A percentile compares a stretch with the other conserved stretches of the same genome.
Evolutionary conservation across 169 alveolate genomes (phyloP).

Genomic region (Babesia bigemina): DNA sequence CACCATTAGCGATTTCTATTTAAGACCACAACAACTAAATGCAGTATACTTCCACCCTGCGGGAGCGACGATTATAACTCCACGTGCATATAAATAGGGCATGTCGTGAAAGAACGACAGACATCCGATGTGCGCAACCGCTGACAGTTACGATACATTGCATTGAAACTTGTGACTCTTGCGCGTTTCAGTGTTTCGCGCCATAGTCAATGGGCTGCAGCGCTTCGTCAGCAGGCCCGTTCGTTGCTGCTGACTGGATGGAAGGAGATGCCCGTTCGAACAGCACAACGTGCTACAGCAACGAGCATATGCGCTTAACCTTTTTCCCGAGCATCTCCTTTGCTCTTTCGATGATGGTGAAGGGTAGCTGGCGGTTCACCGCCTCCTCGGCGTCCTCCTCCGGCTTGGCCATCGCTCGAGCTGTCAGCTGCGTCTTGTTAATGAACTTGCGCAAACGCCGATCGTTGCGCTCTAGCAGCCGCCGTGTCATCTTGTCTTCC

Average conservation of each 20-base stretch:
- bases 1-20: no score
- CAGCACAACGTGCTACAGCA: slow-evolving; percentile 10
- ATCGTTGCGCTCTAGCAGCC: slow-evolving; percentile 44
- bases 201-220: no score
- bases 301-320: slow-evolving; percentile 61
- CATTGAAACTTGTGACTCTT: not conserved
- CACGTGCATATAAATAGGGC: no score
- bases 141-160: not conserved
- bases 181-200: not conserved
- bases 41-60: no score
- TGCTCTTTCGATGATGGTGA: slow-evolving; percentile 15
- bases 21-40: no score
- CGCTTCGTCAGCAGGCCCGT: no score
- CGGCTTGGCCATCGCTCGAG: slow-evolving; percentile 19
- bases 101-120: not conserved
- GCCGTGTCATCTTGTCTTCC: slow-evolving; percentile 34
- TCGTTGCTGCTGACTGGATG: no score
- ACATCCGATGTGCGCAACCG: not conserved
- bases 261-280: no score
- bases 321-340: slow-evolving; percentile 19
- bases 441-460: slow-evolving; percentile 41
- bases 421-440: slow-evolving; percentile 34
- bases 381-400: slow-evolving; percentile 8
- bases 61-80: no score
- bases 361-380: slow-evolving; percentile 25